phyloP scores from a whole-genome alignment of 2,329 filamentous ascomycete species.

The Huntiella moniliformis region DNA sequence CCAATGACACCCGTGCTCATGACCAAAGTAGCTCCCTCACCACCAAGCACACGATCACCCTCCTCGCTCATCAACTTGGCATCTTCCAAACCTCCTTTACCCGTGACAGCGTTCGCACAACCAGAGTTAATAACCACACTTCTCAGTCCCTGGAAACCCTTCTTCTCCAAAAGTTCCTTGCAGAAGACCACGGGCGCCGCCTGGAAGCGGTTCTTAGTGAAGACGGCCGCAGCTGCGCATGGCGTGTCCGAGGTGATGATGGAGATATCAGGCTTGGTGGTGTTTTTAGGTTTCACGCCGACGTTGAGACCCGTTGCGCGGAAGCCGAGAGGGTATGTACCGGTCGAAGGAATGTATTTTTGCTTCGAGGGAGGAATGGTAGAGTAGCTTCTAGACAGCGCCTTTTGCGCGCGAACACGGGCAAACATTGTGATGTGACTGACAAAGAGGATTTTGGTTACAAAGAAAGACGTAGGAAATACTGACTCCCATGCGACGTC shows the following conservation, averaged over 20 bases:
- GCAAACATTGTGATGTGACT: conserved; percentile 1
- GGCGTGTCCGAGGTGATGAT: conserved; percentile 72
- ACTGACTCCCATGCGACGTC: background rate
- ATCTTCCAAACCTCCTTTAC: conserved; percentile 74
- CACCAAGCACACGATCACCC: conserved; percentile 46
- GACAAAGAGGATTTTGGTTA: background rate
- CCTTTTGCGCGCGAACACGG: background rate
- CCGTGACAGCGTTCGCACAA: conserved; percentile 93
- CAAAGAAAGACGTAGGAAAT: background rate
- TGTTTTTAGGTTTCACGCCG: conserved; percentile 86
- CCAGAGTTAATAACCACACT: conserved; percentile 87
- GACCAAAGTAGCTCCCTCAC: conserved; percentile 51
- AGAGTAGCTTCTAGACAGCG: conserved; percentile 3
- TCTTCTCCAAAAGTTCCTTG: conserved; percentile 47
- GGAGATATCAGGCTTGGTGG: conserved; percentile 74
- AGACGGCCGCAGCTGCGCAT: conserved; percentile 76
- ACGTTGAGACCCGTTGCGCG: conserved; percentile 71
- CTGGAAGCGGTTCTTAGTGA: conserved; percentile 97
- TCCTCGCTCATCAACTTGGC: conserved; percentile 64
- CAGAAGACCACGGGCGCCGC: conserved; percentile 85
- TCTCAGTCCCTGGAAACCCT: conserved; percentile 49
- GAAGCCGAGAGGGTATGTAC: conserved; percentile 84
- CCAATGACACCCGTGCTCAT: conserved; percentile 99
- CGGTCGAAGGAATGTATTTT: conserved; percentile 72
- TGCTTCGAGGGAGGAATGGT: conserved; percentile 58